phyloP scores from a whole-genome alignment of 2,329 filamentous ascomycete genomes.

The Fusarium drepaniforme region DNA sequence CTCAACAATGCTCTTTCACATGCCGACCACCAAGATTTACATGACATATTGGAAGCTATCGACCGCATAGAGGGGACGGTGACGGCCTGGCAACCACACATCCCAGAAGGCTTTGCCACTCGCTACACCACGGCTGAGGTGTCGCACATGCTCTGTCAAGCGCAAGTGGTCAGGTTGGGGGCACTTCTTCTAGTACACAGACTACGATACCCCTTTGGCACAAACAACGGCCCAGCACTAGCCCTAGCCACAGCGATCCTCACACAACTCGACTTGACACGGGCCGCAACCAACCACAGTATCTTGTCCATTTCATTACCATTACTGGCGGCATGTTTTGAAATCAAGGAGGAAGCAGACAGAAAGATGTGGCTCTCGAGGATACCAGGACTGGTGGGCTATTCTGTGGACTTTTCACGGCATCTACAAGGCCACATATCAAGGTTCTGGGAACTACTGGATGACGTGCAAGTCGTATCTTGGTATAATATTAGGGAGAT shows the following conservation, averaged over 20 bases:
- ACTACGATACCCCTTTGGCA: slow-evolving; percentile 37
- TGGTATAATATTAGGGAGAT: not conserved
- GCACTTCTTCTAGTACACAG: slow-evolving; percentile 42
- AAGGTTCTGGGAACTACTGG: not conserved
- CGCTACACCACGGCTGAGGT: slow-evolving; percentile 38
- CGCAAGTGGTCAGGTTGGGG: slow-evolving; percentile 38
- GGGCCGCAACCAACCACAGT: slow-evolving; percentile 2
- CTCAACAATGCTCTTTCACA: slow-evolving; percentile 32
- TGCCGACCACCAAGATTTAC: slow-evolving; percentile 1
- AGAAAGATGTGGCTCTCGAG: slow-evolving; percentile 4
- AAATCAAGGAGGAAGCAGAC: slow-evolving; percentile 28
- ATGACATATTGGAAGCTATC: slow-evolving; percentile 3
- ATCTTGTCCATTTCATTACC: slow-evolving; percentile 1
- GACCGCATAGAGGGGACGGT: slow-evolving; percentile 26
- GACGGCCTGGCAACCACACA: slow-evolving; percentile 36
- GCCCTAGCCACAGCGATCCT: slow-evolving; percentile 40
- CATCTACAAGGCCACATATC: not conserved
- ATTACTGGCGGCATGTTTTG: slow-evolving; percentile 40
- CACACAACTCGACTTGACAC: slow-evolving; percentile 38
- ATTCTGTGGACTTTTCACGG: not conserved
- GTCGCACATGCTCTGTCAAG: slow-evolving; percentile 46
- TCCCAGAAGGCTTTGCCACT: slow-evolving; percentile 34
- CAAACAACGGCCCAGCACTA: slow-evolving; percentile 29
- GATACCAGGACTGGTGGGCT: slow-evolving; percentile 2
- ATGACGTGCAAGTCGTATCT: not conserved